These are phyloP conservation scores for Notholithocarpus densiflorus DNA, from an alignment of 306 rosid species.

Conservation along the genomic window DNA sequence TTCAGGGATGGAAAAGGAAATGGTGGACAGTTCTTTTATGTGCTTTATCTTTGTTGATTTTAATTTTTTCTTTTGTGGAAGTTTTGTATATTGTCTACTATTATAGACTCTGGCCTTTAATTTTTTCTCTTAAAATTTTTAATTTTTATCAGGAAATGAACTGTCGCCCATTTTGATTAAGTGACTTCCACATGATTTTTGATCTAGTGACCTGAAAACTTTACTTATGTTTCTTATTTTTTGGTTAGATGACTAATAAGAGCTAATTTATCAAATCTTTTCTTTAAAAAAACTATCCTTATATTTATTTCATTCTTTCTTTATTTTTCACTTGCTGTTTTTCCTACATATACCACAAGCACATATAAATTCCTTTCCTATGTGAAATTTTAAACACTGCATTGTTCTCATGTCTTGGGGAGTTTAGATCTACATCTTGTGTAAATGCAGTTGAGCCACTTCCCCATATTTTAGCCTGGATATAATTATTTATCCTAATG, in stretches of 20 bases:
- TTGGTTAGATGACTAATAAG: neutral
- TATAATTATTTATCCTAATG: conserved; percentile 12
- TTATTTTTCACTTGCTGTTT: neutral
- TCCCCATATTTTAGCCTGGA: neutral
- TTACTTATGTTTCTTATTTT: neutral
- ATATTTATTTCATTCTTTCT: neutral
- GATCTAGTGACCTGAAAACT: neutral
- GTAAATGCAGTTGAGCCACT: neutral
- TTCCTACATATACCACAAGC: neutral
- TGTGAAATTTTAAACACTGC: neutral
- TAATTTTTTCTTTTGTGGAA: neutral
- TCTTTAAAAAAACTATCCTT: neutral
- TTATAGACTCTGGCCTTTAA: neutral
- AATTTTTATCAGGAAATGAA: neutral
- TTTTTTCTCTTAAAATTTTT: neutral
- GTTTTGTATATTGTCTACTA: neutral
- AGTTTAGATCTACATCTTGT: neutral
- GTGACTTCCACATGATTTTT: neutral
- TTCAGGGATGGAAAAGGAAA: neutral
- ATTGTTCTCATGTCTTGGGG: neutral
- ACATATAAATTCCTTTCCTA: neutral
- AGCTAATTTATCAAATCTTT: neutral
- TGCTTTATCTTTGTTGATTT: neutral
- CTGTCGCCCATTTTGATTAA: neutral
- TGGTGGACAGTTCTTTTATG: neutral